Conservation (phyloP, 2,329 filamentous ascomycete species). For the Piedraia hortae region DNA sequence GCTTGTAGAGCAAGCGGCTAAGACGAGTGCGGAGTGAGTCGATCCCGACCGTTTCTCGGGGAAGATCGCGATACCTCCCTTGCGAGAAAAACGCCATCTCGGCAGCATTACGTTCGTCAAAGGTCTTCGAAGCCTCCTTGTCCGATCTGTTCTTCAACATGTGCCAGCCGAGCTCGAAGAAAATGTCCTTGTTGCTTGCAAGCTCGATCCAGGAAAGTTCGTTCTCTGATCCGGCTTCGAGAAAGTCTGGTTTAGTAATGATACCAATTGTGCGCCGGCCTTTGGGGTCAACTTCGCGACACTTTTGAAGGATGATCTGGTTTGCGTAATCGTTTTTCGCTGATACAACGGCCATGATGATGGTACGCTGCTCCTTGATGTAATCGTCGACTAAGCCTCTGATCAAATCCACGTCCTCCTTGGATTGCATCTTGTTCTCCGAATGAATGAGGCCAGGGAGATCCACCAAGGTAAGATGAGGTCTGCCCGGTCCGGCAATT, state of each 20-base stretch:
- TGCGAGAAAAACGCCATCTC: conserved; percentile 14
- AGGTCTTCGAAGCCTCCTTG: conserved; percentile 12
- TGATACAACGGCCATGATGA: conserved; percentile 14
- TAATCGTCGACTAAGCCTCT: conserved; percentile 21
- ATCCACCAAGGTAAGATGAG: conserved; percentile 11
- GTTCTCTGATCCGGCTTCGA: conserved; percentile 14
- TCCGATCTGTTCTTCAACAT: conserved; percentile 22
- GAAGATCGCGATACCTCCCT: conserved; percentile 9
- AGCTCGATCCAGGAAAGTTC: conserved; percentile 17
- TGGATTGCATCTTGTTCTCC: conserved; percentile 9
- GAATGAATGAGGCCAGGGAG: conserved; percentile 16
- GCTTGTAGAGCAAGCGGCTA: conserved; percentile 20
- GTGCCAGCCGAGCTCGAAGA: conserved; percentile 24
- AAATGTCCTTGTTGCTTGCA: conserved; percentile 15
- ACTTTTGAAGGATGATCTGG: conserved; percentile 27
- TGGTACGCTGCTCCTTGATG: conserved; percentile 27
- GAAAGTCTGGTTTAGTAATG: conserved; percentile 28
- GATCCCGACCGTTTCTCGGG: conserved; percentile 19
- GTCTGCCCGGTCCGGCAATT: conserved; percentile 18
- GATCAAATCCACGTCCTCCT: conserved; percentile 12
- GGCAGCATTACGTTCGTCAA: conserved; percentile 15
- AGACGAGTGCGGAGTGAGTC: conserved; percentile 21
- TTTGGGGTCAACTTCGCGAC: conserved; percentile 18
- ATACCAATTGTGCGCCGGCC: conserved; percentile 26
- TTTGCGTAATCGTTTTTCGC: conserved; percentile 24